Percentiles rank a stretch among this genome's conserved stretches.
These are phyloP conservation scores for Xylariaceae sp. DNA, from an alignment of 2,329 filamentous ascomycete species.

Conservation along the genomic window DNA sequence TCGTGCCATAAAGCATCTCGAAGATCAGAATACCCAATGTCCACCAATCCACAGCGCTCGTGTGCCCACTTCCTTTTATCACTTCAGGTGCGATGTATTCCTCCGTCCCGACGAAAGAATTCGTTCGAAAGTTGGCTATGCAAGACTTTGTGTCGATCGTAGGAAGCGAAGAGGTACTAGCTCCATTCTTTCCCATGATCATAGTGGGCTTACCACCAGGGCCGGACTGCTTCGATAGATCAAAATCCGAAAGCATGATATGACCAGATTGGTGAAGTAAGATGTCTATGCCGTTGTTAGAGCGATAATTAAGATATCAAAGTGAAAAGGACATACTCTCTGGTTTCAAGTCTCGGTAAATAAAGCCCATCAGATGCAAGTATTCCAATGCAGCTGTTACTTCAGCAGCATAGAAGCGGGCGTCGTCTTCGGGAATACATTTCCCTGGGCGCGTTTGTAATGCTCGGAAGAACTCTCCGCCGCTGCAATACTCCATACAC, in stretches of 20 bases:
- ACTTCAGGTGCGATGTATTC: slow-evolving; percentile 99
- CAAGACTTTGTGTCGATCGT: slow-evolving; percentile 99
- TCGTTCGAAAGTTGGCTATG: slow-evolving; percentile 97
- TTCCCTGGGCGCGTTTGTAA: slow-evolving; percentile 96
- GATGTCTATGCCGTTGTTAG: slow-evolving; percentile 72
- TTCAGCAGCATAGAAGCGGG: slow-evolving; percentile 95
- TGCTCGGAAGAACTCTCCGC: slow-evolving; percentile 96
- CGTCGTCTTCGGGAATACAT: slow-evolving; percentile 95
- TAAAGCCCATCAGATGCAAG: slow-evolving; percentile 98
- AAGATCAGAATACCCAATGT: slow-evolving; percentile 96
- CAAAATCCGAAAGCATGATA: slow-evolving; percentile 99
- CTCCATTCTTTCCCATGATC: slow-evolving; percentile 91
- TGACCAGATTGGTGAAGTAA: slow-evolving; percentile 98
- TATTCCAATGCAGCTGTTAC: slow-evolving; percentile 97
- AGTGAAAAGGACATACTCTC: slow-evolving; percentile 73
- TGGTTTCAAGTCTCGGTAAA: slow-evolving; percentile 96
- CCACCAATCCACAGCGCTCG: slow-evolving; percentile 99
- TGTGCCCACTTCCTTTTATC: slow-evolving; percentile 98
- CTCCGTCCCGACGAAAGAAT: slow-evolving; percentile 97
- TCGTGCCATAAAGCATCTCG: slow-evolving; percentile 98
- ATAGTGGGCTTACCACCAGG: slow-evolving; percentile 95
- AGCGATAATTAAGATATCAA: neutral
- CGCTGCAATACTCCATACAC: slow-evolving; percentile 99
- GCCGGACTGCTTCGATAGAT: slow-evolving; percentile 96
- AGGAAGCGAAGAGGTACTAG: slow-evolving; percentile 83